Conservation (phyloP, 108 stramenopile genomes). For the Fragilariopsis cylindrus region DNA sequence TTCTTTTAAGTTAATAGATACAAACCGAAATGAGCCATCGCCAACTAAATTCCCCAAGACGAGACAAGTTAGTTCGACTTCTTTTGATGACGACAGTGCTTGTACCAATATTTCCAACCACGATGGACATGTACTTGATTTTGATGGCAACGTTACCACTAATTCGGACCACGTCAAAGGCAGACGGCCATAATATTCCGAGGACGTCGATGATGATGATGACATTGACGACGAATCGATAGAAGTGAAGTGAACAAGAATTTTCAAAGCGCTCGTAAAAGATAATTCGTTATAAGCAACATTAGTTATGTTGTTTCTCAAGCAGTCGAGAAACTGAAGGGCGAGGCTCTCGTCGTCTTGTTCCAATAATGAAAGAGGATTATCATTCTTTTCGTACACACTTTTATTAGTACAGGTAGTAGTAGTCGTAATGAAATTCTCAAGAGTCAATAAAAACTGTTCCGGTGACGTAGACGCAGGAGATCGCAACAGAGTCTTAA, state of each 20-base stretch:
- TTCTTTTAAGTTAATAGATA: not conserved
- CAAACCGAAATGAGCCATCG: slow-evolving; percentile 9
- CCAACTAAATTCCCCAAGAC: slow-evolving; percentile 38
- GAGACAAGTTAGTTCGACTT: slow-evolving; percentile 19
- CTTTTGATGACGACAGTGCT: slow-evolving; percentile 2
- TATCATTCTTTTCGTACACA: not conserved
- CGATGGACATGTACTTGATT: not conserved
- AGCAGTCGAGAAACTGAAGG: slow-evolving; percentile 6
- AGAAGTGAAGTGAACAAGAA: slow-evolving; percentile 7
- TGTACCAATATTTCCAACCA: slow-evolving; percentile 23
- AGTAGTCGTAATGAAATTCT: not conserved
- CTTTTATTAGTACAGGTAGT: not conserved
- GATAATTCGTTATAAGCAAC: not conserved
- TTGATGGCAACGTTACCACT: not conserved
- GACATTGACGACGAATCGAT: not conserved
- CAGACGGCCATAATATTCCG: slow-evolving; percentile 21
- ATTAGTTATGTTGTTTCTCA: slow-evolving; percentile 3
- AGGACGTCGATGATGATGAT: not conserved
- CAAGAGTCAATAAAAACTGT: not conserved
- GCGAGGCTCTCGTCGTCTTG: slow-evolving; percentile 7
- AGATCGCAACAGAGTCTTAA: not conserved
- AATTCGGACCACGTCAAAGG: slow-evolving; percentile 28
- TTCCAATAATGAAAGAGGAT: slow-evolving; percentile 12
- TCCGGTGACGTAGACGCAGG: not conserved
- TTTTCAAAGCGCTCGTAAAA: not conserved